Conservation (phyloP, 768 basidiomycete species). For the Scleroderma citrinum region DNA sequence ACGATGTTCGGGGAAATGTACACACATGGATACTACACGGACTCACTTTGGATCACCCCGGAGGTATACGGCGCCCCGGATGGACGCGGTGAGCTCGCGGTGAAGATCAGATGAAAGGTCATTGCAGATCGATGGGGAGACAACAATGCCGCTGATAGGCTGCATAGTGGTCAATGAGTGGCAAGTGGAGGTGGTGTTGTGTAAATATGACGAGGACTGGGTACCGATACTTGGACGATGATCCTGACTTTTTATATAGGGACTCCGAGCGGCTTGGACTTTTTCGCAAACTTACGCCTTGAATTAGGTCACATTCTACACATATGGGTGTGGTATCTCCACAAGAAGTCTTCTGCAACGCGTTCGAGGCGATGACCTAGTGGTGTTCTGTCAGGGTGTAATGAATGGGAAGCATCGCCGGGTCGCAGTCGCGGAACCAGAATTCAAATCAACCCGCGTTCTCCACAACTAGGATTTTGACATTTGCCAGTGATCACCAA, state of each 20-base stretch:
- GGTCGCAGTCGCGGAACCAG: background rate
- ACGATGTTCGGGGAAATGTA: background rate
- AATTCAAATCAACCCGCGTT: background rate
- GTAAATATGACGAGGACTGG: constrained; percentile 1
- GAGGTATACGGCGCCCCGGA: constrained; percentile 44
- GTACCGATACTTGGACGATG: background rate
- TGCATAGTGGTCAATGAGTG: constrained; percentile 13
- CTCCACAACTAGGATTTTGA: too few relatives aligned
- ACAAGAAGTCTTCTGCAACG: background rate
- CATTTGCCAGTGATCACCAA: too few relatives aligned
- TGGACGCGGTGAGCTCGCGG: constrained; percentile 39
- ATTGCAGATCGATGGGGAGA: background rate
- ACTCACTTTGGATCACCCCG: constrained; percentile 38
- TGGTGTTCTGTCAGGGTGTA: background rate
- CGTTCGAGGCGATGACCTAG: background rate
- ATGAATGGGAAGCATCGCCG: background rate
- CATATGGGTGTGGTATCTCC: background rate
- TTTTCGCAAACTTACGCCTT: background rate
- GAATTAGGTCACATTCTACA: background rate
- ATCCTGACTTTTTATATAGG: background rate
- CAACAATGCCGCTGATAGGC: background rate
- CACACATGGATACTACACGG: background rate
- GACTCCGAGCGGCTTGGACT: background rate
- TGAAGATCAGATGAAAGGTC: constrained; percentile 27
- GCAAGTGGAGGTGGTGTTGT: background rate